Evolutionary conservation across 139 green algal species (phyloP).

Genomic region (Coccomyxa sp.): DNA sequence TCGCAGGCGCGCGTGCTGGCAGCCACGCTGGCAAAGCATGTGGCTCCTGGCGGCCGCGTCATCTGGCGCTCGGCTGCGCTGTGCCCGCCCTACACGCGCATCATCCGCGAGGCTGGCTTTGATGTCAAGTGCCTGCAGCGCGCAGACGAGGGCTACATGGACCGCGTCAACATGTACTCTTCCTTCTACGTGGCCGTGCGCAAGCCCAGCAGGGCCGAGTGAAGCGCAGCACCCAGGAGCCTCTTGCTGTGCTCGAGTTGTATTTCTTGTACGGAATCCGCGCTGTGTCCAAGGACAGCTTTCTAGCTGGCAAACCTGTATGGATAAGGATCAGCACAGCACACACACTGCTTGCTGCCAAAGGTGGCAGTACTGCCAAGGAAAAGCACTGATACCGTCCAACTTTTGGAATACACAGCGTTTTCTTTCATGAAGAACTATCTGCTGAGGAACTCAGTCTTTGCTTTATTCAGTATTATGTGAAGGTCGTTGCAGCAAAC

Average conservation of each 20-base stretch:
- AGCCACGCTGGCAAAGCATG: slow-evolving; percentile 57
- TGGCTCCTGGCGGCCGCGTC: slow-evolving; percentile 76
- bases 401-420: no score
- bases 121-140: slow-evolving; percentile 68
- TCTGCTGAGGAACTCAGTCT: no score
- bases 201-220: not conserved
- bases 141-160: slow-evolving; percentile 82
- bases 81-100: slow-evolving; percentile 73
- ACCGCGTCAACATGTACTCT: slow-evolving; percentile 93
- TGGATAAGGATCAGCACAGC: not conserved
- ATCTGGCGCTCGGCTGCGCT: slow-evolving; percentile 93
- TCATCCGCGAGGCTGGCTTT: slow-evolving; percentile 84
- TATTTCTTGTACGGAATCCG: not conserved
- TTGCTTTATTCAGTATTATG: no score
- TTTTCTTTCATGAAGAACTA: no score
- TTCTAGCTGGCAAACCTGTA: not conserved
- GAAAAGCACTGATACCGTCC: no score
- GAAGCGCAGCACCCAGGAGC: not conserved
- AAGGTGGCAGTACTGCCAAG: no score
- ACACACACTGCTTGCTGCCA: not conserved
- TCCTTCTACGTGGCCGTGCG: slow-evolving; percentile 69
- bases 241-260: no score
- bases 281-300: not conserved
- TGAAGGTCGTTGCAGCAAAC: no score
- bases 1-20: slow-evolving; percentile 55